Conservation (phyloP, 2,329 filamentous ascomycete genomes). For the Sporothrix curviconia region DNA sequence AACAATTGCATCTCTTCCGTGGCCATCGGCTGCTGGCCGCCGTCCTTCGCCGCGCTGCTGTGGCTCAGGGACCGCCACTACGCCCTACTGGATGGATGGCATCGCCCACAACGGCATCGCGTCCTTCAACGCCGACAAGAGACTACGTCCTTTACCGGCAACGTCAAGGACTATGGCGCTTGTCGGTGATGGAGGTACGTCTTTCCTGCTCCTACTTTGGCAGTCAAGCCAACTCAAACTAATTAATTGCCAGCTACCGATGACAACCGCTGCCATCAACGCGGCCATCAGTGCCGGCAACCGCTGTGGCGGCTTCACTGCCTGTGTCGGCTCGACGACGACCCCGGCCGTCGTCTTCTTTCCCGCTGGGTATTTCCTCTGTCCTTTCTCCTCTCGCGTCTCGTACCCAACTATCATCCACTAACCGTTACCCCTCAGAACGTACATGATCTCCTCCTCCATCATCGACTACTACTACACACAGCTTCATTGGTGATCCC, state of each 20-base stretch:
- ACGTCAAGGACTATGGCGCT: conserved; percentile 43
- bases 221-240: too few relatives aligned
- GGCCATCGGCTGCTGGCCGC: conserved; percentile 10
- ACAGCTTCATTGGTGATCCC: conserved; percentile 20
- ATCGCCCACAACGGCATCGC: conserved; percentile 42
- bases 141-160: conserved; percentile 20
- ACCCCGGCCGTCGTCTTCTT: conserved; percentile 22
- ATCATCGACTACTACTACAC: conserved; percentile 24
- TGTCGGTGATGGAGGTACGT: conserved; percentile 57
- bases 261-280: conserved; percentile 66
- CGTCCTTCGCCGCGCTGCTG: not conserved
- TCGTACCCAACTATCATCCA: too few relatives aligned
- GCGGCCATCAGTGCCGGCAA: conserved; percentile 47
- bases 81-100: conserved; percentile 37
- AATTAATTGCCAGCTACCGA: conserved; percentile 51
- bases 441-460: conserved; percentile 21
- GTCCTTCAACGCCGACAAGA: conserved; percentile 37
- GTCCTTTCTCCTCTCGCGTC: too few relatives aligned
- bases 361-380: conserved; percentile 17
- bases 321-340: conserved; percentile 18
- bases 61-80: conserved; percentile 17
- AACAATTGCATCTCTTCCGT: conserved; percentile 6
- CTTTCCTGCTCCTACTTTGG: not conserved
- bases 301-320: conserved; percentile 25
- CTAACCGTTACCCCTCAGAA: conserved; percentile 14